Evolutionary conservation across 306 rosid genomes (phyloP), one percentile per base, ranked within the genome.

Genomic region (Prunus dulcis): DNA sequence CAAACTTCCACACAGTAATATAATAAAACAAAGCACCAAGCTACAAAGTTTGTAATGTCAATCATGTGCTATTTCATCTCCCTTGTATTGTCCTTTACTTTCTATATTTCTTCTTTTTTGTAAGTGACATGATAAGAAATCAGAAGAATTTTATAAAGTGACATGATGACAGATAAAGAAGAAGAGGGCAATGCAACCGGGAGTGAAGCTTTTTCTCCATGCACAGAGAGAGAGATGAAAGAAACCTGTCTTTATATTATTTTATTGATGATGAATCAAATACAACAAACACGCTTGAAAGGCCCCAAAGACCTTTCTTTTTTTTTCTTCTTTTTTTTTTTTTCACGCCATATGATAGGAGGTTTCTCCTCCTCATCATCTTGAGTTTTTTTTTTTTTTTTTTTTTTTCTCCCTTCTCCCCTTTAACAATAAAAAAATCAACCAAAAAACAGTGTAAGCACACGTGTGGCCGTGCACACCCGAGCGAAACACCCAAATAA

Each of bases 281-380:
- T 86, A 91, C 94, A 75, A 81, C 58, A 84, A 6, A 74, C 91
- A 87, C 86, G 62, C 90, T 72, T 25, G 53, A 80, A 90, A 85
- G 97, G 97, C 96, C 95, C 97, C 97, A 90, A 86, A 90, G 93
- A 87, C 97, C 90, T 78, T 6, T 80, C 72, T 32, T 4, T 0
- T 30, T 30, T 30, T 79, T 65, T 71, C 67, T 75, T 30, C 0
- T 3, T 30, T 30, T 30, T 79, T 65, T 65, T 69, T 66, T 68
- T 79, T 18, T 15, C 49, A 19, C 56, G 17, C 9, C 15, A 9
- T 12, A 58, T 45, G 3, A 51, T 38, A 60, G 47, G 58, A 73
- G 46, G 58, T 73, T 60, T 43, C 69, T 43, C 9, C 69, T 17
- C 67, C 10, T 12, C 19, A 32, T 38, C 43, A 6, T 17, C 73